Evolutionary conservation across 164 flowering plant genomes (phyloP), one percentile per base, ranked within the genome.

Genomic region (Dillenia suffruticosa): DNA sequence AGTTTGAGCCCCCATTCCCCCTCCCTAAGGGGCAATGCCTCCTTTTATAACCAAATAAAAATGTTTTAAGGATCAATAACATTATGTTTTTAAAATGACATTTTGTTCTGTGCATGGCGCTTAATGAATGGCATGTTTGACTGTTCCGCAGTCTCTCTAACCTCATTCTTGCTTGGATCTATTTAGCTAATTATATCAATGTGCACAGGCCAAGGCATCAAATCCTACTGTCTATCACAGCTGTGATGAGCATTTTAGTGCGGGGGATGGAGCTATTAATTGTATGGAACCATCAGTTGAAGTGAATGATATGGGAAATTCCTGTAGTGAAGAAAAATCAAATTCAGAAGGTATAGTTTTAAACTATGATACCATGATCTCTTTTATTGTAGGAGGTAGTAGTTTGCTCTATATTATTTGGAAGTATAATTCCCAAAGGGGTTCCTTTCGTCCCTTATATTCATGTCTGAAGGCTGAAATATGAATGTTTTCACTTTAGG

Each of bases 211-310:
- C 53, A 75, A 67, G 68, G 57, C 65, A 68, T 70, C 81, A 49
- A 87, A 84, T 72, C 57, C 80, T 48, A 68, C 73, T 74, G 73
- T 72, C 8, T 85, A 82, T 67, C 75, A 81, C 63, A 88, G 88
- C 64, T 89, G 92, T 59, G 80, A 82, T 70, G 92, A 88, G 51
- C 65, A 75, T 66, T 76, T 77, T 56, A 59, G 69, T 55, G 14
- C 61, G 51, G 60, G 63, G 70, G 87, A 81, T 69, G 74, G 71
- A 63, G 65, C 56, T 26, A 43, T 61, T 52, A 73, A 66, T 61
- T 58, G 54, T 71, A 61, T 55, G 54, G 63, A 69, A 47, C 72
- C 49, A 54, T 17, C 67, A 22, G 59, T 15, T 61, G 58, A 63
- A 66, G 32, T 12, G 10, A 55, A 15, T 52, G 60, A 62, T 62